Base-by-base conservation (phyloP, 2,329 filamentous ascomycete genomes). In the Talaromyces islandicus region DNA sequence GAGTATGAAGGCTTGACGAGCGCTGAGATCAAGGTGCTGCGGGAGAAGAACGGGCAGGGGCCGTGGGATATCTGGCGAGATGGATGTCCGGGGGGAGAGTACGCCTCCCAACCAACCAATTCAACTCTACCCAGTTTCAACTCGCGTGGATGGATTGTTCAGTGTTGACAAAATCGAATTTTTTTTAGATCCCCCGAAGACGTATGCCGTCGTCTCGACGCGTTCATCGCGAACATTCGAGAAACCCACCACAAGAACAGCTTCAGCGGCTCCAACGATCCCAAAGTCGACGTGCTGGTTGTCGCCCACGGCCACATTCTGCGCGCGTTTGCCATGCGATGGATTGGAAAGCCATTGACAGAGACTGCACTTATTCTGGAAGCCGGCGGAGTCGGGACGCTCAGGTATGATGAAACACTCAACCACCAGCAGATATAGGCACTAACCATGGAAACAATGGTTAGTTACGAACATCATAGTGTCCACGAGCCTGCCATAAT, bases 301-400 rank as follows among this genome's bases (percentile, higher is more conserved):
- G 91, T 97, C 6, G 92, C 91, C 24, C 92, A 97, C 71, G 92
- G 92, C 0, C 92, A 96, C 76, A 93, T 96, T 60, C 78, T 97
- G 57, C 82, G 92, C 17, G 90, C 91, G 0, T 91, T 97, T 72
- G 92, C 92, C 7, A 90, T 93, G 80, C 83, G 92, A 32, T 97
- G 92, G 92, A 83, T 87, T 0, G 85, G 86, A 0, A 89, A 89
- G 77, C 80, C 84, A 12, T 78, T 97, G 61, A 83, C 85, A 58
- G 87, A 91, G 55, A 91, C 91, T 43, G 84, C 87, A 6, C 86
- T 97, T 71, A 80, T 96, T 63, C 78, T 97, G n/a, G 92, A 97
- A 73, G 89, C 91, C 6, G 91, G 91, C n/a, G 91, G 90, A 65
- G 87, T 94, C 1, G 90, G 89, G 0, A 90, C 89, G 2, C 71